phyloP scores from a whole-genome alignment of 2,329 filamentous ascomycete genomes.

The Ilyonectria destructans region DNA sequence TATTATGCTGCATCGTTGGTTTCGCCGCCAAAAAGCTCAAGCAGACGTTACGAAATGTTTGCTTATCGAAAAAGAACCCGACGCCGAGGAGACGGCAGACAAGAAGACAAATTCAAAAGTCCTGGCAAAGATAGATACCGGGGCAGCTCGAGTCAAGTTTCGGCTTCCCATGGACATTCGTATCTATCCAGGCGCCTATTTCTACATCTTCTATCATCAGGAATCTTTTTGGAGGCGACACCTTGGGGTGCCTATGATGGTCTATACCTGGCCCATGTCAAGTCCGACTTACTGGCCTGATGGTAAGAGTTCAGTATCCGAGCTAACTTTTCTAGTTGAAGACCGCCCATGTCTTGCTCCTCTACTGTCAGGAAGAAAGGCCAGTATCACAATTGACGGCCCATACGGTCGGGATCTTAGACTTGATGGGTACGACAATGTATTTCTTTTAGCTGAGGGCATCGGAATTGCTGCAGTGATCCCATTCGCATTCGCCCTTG shows the following conservation, averaged over 20 bases:
- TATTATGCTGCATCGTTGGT: neutral
- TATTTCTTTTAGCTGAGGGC: conserved; percentile 6
- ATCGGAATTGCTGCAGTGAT: neutral
- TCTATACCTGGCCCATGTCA: neutral
- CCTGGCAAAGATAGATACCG: neutral
- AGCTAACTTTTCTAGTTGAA: conserved; percentile 3
- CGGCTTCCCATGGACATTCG: neutral
- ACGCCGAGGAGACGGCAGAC: neutral
- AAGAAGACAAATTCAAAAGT: neutral
- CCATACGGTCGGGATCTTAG: neutral
- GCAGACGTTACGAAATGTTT: neutral
- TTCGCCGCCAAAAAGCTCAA: neutral
- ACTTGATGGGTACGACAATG: neutral
- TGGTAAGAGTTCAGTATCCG: neutral
- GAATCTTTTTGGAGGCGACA: neutral
- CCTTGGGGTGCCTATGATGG: neutral
- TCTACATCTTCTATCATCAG: neutral
- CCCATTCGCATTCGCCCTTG: neutral
- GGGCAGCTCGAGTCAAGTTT: neutral
- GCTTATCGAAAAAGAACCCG: neutral
- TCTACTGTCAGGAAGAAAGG: neutral
- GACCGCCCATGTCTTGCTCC: neutral
- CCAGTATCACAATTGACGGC: neutral
- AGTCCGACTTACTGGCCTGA: neutral
- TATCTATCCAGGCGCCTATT: conserved; percentile 1